A percentile compares a stretch with the other conserved stretches of the same genome.
phyloP scores from a whole-genome alignment of 345 rosid genomes.

The Gossypium raimondii region DNA sequence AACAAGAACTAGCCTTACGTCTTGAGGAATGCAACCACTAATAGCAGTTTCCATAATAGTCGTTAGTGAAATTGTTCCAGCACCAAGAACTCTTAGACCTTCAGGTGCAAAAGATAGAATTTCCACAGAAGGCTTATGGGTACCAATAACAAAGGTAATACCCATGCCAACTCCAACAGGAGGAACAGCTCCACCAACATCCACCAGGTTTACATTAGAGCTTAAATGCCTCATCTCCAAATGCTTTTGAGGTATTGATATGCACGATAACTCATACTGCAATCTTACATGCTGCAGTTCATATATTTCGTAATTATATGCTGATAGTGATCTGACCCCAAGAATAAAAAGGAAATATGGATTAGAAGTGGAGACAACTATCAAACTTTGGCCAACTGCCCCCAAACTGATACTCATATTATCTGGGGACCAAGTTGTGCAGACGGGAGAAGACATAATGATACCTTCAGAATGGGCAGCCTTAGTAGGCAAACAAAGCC shows the following conservation, averaged over 20 bases:
- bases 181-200: slow-evolving; percentile 31
- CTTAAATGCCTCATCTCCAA: slow-evolving; percentile 39
- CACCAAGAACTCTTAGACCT: slow-evolving; percentile 77
- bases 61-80: slow-evolving; percentile 62
- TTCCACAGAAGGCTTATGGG: slow-evolving; percentile 97
- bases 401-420: slow-evolving; percentile 83
- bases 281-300: slow-evolving; percentile 73
- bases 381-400: slow-evolving; percentile 70
- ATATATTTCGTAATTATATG: slow-evolving; percentile 58
- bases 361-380: slow-evolving; percentile 85
- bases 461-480: slow-evolving; percentile 82
- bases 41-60: slow-evolving; percentile 65
- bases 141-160: slow-evolving; percentile 78
- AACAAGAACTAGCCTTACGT: slow-evolving; percentile 85
- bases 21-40: slow-evolving; percentile 91
- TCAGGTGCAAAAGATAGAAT: slow-evolving; percentile 58
- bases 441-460: slow-evolving; percentile 65
- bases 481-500: slow-evolving; percentile 82
- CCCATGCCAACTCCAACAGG: slow-evolving; percentile 62
- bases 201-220: slow-evolving; percentile 26
- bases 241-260: slow-evolving; percentile 64
- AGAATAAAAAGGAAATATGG: slow-evolving; percentile 79
- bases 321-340: slow-evolving; percentile 59
- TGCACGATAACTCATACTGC: slow-evolving; percentile 85
- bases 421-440: slow-evolving; percentile 74